Evolutionary conservation across 176 grass and related monocot genomes (phyloP).

Genomic region (Zea mays): DNA sequence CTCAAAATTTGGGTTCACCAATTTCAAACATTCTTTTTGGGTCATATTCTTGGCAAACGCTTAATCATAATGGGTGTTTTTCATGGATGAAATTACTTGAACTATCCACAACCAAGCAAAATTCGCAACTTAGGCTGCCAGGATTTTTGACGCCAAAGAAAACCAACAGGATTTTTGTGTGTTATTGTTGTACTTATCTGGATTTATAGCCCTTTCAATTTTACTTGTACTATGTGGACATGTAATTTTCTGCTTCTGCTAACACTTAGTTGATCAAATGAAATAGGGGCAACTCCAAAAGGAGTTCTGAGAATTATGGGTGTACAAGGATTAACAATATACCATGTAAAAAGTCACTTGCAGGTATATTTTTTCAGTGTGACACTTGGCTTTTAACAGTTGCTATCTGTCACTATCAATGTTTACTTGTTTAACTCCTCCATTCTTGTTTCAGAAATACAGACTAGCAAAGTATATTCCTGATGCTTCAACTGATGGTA

Average conservation of each 20-base stretch:
- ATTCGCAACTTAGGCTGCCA: neutral
- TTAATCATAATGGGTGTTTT: neutral
- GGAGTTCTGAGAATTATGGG: slow-evolving; percentile 92
- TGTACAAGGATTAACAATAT: slow-evolving; percentile 83
- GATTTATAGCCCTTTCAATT: neutral
- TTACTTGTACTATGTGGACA: neutral
- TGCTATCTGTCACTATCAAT: neutral
- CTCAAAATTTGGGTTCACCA: neutral
- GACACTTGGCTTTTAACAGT: slow-evolving; percentile 18
- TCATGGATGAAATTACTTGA: neutral
- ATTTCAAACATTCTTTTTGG: neutral
- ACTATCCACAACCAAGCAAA: neutral
- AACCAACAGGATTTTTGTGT: neutral
- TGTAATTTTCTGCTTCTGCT: slow-evolving; percentile 21
- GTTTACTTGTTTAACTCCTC: slow-evolving; percentile 30
- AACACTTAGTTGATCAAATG: slow-evolving; percentile 35
- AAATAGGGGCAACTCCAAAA: slow-evolving; percentile 91
- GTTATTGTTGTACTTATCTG: neutral
- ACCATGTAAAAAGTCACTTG: slow-evolving; percentile 98
- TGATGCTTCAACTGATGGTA: slow-evolving; percentile 79
- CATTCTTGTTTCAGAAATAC: slow-evolving; percentile 71
- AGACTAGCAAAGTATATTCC: slow-evolving; percentile 95
- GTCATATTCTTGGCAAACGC: neutral
- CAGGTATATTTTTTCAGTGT: slow-evolving; percentile 60
- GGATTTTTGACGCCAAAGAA: neutral